These are phyloP conservation scores for Sporothrix variecibatus DNA, from an alignment of 2,329 filamentous ascomycete genomes.

Conservation along the genomic window DNA sequence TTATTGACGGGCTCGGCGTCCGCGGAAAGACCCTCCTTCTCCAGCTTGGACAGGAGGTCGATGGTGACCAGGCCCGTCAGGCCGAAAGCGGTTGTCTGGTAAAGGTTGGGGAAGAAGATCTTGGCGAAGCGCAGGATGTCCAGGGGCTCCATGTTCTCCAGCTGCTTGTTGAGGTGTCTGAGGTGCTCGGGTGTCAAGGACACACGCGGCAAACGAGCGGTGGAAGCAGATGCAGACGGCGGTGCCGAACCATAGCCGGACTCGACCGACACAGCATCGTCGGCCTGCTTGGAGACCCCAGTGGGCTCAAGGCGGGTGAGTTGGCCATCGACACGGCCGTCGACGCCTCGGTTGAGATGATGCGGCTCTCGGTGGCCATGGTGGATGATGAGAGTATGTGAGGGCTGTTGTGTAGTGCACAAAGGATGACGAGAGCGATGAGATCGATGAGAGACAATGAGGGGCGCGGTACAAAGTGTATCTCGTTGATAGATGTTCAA, in stretches of 20 bases:
- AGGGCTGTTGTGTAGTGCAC: background rate
- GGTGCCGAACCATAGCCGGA: slow-evolving; percentile 78
- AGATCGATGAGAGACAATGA: background rate
- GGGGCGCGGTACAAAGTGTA: background rate
- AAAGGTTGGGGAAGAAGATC: slow-evolving; percentile 85
- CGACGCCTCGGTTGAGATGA: background rate
- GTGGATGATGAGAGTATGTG: background rate
- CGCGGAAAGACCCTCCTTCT: slow-evolving; percentile 56
- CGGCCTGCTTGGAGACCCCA: slow-evolving; percentile 45
- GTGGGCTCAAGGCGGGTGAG: slow-evolving; percentile 42
- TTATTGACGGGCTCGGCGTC: background rate
- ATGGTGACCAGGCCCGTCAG: slow-evolving; percentile 78
- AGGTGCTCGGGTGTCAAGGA: slow-evolving; percentile 86
- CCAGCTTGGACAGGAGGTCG: slow-evolving; percentile 80
- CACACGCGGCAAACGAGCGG: slow-evolving; percentile 71
- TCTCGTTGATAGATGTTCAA: background rate
- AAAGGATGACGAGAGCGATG: background rate
- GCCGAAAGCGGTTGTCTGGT: slow-evolving; percentile 82
- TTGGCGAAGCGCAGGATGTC: slow-evolving; percentile 93
- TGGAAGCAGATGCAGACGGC: slow-evolving; percentile 54
- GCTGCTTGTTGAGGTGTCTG: slow-evolving; percentile 84
- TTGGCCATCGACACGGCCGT: slow-evolving; percentile 15
- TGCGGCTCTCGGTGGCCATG: slow-evolving; percentile 11
- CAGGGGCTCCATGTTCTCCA: slow-evolving; percentile 84
- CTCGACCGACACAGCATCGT: slow-evolving; percentile 56